Conservation (phyloP, 1,284 basidiomycete species). For the Ganoderma boninense region DNA sequence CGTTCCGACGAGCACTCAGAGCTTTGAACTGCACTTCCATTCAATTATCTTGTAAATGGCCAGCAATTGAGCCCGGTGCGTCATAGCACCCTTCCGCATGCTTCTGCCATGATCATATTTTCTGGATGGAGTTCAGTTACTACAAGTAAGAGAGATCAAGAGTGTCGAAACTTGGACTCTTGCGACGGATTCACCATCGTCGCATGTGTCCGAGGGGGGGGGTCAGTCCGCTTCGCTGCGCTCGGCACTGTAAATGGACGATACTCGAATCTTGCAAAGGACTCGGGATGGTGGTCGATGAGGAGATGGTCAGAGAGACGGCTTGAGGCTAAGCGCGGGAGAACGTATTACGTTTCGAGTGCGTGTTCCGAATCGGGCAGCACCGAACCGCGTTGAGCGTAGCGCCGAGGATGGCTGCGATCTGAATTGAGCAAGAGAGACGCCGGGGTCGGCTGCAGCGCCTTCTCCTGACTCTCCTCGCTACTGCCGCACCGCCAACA, state of each 20-base stretch:
- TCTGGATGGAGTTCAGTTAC: not conserved
- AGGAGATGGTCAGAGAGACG: not conserved
- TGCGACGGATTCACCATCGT: not conserved
- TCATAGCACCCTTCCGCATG: not conserved
- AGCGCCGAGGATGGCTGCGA: slow-evolving; percentile 20
- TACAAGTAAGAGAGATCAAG: not conserved
- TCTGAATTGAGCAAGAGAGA: slow-evolving; percentile 1
- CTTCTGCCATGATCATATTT: not conserved
- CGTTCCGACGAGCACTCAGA: not conserved
- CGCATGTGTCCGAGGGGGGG: not conserved
- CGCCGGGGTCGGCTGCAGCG: not conserved
- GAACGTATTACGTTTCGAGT: not conserved
- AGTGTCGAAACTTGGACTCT: not conserved
- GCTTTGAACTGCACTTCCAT: not conserved
- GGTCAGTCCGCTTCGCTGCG: not conserved
- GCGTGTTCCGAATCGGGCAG: slow-evolving; percentile 3
- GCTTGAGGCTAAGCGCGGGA: not conserved
- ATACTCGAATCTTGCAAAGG: not conserved
- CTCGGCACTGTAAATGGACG: not conserved
- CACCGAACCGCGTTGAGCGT: not conserved
- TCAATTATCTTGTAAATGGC: not conserved
- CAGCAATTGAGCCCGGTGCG: not conserved
- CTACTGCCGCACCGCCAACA: slow-evolving; percentile 15
- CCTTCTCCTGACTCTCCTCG: not conserved
- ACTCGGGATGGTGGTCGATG: not conserved